phyloP scores from a whole-genome alignment of 139 green algal genomes.

The Closterium sp. region DNA sequence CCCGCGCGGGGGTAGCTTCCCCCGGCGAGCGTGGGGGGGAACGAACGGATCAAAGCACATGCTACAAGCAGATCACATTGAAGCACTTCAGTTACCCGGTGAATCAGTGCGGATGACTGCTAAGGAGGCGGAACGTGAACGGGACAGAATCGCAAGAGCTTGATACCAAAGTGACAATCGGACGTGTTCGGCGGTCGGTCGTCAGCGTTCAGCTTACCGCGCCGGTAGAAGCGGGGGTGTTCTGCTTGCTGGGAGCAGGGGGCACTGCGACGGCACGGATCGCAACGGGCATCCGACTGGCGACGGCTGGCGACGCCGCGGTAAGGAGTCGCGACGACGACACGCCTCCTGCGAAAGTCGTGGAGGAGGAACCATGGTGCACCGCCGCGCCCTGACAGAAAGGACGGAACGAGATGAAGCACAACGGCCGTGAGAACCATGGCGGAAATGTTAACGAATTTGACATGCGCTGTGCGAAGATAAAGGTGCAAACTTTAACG shows the following conservation, averaged over 20 bases:
- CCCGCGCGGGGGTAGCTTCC: not conserved
- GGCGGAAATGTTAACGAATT: not conserved
- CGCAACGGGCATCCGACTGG: not conserved
- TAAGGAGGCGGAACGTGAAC: not conserved
- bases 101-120: not conserved
- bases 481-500: not conserved
- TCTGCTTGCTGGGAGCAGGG: not conserved
- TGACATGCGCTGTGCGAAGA: no score
- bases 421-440: not conserved
- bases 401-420: not conserved
- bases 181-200: not conserved
- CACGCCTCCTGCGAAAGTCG: not conserved
- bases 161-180: not conserved
- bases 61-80: not conserved
- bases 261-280: not conserved
- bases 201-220: not conserved
- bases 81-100: not conserved
- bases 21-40: not conserved
- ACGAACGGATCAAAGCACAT: no score
- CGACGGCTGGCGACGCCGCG: not conserved
- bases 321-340: not conserved
- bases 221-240: not conserved
- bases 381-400: not conserved
- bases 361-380: not conserved
- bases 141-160: not conserved